A percentile compares a stretch with the other conserved stretches of the same genome.
Evolutionary conservation across 2,329 filamentous ascomycete genomes (phyloP).

Genomic region (Apiospora marii): DNA sequence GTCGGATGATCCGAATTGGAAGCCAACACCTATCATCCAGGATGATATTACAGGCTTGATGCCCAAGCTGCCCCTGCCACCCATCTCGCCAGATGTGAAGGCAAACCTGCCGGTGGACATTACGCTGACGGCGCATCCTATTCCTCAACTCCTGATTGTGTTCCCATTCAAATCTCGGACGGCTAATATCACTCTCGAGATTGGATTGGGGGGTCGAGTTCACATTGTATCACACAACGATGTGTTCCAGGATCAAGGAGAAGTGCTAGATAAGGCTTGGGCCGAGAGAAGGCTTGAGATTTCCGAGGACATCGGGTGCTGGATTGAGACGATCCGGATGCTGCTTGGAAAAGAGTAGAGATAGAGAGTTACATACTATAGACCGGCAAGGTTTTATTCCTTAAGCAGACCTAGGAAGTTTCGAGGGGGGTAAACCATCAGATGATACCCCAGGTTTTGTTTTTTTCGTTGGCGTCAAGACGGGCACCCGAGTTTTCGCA

Average conservation of each 20-base stretch:
- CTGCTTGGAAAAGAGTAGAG: slow-evolving; percentile 34
- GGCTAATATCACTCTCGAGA: slow-evolving; percentile 64
- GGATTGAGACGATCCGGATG: slow-evolving; percentile 45
- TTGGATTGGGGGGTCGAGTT: slow-evolving; percentile 66
- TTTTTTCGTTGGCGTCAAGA: background rate
- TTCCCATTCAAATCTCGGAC: slow-evolving; percentile 60
- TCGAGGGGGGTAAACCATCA: background rate
- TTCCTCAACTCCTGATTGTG: slow-evolving; percentile 58
- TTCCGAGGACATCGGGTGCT: slow-evolving; percentile 60
- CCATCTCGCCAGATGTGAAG: slow-evolving; percentile 23
- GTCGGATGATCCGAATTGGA: slow-evolving; percentile 29
- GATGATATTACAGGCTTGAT: slow-evolving; percentile 37
- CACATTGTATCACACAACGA: slow-evolving; percentile 65
- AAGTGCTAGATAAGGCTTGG: slow-evolving; percentile 49
- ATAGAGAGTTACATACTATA: background rate
- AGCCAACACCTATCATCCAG: slow-evolving; percentile 34
- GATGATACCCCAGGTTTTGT: slow-evolving; percentile 7
- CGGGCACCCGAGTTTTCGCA: background rate
- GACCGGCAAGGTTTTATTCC: background rate
- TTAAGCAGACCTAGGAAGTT: background rate
- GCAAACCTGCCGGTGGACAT: slow-evolving; percentile 55
- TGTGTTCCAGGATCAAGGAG: slow-evolving; percentile 38
- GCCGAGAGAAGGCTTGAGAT: slow-evolving; percentile 56
- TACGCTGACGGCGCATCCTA: slow-evolving; percentile 58
- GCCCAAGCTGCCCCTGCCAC: slow-evolving; percentile 32